These are phyloP conservation scores for Pontederia paniculata DNA, from an alignment of 176 grass and related monocot species.

Conservation along the genomic window DNA sequence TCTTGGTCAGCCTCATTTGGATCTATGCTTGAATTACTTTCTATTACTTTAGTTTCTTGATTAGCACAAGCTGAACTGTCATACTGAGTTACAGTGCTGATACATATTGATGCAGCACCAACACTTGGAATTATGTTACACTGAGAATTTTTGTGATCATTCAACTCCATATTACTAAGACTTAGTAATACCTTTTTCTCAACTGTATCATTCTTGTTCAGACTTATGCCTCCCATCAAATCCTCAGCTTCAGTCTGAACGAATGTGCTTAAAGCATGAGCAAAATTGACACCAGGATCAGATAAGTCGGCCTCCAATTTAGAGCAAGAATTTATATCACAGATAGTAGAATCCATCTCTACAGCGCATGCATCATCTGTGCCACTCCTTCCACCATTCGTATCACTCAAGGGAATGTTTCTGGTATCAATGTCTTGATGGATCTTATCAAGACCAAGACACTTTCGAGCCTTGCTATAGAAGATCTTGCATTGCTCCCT, in stretches of 20 bases:
- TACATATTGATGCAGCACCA: conserved; percentile 24
- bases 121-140: background rate
- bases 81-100: conserved; percentile 18
- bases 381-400: conserved; percentile 47
- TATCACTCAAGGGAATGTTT: conserved; percentile 29
- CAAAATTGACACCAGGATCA: conserved; percentile 20
- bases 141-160: conserved; percentile 13
- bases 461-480: conserved; percentile 85
- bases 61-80: conserved; percentile 18
- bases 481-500: conserved; percentile 89
- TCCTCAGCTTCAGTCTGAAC: conserved; percentile 15
- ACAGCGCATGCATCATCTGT: conserved; percentile 53
- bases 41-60: conserved; percentile 9
- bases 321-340: conserved; percentile 48
- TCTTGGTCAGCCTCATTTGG: conserved; percentile 14
- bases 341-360: conserved; percentile 60
- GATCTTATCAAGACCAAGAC: conserved; percentile 69
- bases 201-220: conserved; percentile 20
- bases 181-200: conserved; percentile 16
- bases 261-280: conserved; percentile 4
- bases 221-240: background rate
- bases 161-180: conserved; percentile 11
- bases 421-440: conserved; percentile 30
- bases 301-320: conserved; percentile 48
- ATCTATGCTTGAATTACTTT: conserved; percentile 11